Base-by-base conservation (phyloP, 495 filamentous ascomycete genomes). In the Lasiosphaeria ovina region DNA sequence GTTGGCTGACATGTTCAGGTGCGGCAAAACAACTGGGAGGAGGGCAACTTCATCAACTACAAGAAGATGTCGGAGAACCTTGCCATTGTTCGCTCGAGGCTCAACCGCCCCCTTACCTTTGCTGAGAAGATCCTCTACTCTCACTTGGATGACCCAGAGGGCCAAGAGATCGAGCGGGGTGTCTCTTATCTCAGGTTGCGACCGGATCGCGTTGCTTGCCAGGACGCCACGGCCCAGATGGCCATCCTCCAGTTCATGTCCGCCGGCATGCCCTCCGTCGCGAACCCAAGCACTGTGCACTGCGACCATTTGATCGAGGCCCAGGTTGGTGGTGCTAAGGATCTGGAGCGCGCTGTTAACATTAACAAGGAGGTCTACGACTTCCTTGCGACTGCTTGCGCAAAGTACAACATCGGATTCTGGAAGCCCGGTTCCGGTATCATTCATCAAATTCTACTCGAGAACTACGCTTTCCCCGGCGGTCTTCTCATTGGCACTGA, bases 361-460 rank as follows among this genome's bases (percentile, higher is more conserved):
- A 96, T 97, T 79, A 98, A 98, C 88, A 97, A 98, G 85, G 94
- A 98, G 77, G 94, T 98, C 64, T 98, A 98, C 79, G 91, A 98
- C 77, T 98, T 98, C 85, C 82, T 98, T 73, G 87, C 93, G 57
- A 87, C 87, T 54, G 87, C 95, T 59, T 98, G 94, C 69, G 94
- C 92, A 65, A 98, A 97, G 83, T 98, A 98, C 84, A 93, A 97
- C 81, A 98, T 98, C 73, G 95, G 95, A 81, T 98, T 98, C 88
- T 98, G 94, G 94, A 89, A 83, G 74, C 95, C 94, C 62, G 94
- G 94, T 61, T 98, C 94, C 69, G 94, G 94, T 84, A 98, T 98
- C 80, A 98, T 98, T 72, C 94, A 98, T 79, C 94, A 98, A 83
- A 98, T 98, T 71, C 77, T 98, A 64, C 84, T 98, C 45, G 94